Conservation (phyloP, 106 monocot species). For the Apostasia shenzhenica region DNA sequence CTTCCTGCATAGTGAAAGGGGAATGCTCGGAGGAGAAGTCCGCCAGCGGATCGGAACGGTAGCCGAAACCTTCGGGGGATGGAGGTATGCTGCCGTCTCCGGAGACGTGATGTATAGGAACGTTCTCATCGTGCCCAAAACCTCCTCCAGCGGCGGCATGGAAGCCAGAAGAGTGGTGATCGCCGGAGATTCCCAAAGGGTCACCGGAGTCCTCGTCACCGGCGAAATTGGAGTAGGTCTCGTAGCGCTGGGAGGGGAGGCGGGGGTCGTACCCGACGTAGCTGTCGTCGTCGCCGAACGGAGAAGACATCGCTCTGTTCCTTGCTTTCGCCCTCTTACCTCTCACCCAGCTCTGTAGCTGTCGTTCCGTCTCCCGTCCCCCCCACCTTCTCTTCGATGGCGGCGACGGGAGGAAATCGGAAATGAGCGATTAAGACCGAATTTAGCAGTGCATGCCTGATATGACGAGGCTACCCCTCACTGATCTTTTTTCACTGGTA, state of each 20-base stretch:
- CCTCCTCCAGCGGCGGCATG: neutral
- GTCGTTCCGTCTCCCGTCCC: neutral
- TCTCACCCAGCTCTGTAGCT: neutral
- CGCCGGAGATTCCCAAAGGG: slow-evolving; percentile 4
- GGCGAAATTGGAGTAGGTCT: slow-evolving; percentile 10
- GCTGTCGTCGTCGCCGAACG: slow-evolving; percentile 13
- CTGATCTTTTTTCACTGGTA: too few relatives aligned
- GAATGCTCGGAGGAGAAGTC: slow-evolving; percentile 13
- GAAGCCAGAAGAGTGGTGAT: neutral
- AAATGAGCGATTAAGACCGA: too few relatives aligned
- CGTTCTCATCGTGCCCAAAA: neutral
- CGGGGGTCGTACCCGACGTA: slow-evolving; percentile 8
- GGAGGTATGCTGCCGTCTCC: slow-evolving; percentile 8
- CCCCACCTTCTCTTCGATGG: neutral
- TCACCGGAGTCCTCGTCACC: slow-evolving; percentile 12
- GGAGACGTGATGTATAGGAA: neutral
- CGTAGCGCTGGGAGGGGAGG: slow-evolving; percentile 10
- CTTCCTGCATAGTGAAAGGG: slow-evolving; percentile 12
- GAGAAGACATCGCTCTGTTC: neutral
- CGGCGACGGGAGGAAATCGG: neutral
- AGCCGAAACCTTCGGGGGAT: slow-evolving; percentile 19
- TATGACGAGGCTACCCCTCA: too few relatives aligned
- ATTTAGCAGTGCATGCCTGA: too few relatives aligned
- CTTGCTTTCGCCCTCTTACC: neutral
- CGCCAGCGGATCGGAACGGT: slow-evolving; percentile 6